Percentiles rank a stretch among this genome's conserved stretches.
Conservation (phyloP, 2,329 filamentous ascomycete species). For the Nannizziopsis barbatae region DNA sequence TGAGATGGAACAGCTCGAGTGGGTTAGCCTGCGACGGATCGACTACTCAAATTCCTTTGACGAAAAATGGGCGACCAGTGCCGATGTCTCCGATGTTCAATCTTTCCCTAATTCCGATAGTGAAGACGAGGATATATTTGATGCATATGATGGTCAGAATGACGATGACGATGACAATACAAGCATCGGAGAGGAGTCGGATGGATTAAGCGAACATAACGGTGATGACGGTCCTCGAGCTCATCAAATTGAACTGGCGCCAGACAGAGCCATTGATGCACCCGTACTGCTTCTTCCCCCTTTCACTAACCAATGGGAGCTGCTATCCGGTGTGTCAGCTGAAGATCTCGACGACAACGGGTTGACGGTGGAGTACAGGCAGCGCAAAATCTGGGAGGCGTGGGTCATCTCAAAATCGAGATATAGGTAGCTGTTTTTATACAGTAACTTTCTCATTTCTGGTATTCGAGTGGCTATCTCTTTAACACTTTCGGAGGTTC, state of each 20-base stretch:
- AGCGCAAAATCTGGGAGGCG: conserved; percentile 29
- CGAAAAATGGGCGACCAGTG: conserved; percentile 23
- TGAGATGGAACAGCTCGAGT: conserved; percentile 48
- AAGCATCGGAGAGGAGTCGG: conserved; percentile 17
- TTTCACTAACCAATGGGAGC: conserved; percentile 17
- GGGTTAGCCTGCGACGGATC: conserved; percentile 52
- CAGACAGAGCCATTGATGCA: conserved; percentile 15
- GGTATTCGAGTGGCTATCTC: not conserved
- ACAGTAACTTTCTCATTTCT: not conserved
- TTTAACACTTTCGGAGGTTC: not conserved
- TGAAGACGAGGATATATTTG: conserved; percentile 16
- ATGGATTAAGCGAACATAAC: conserved; percentile 17
- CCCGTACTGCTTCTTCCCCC: conserved; percentile 12
- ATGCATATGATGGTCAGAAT: conserved; percentile 11
- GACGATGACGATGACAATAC: conserved; percentile 10
- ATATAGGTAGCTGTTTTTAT: not conserved
- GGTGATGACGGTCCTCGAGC: conserved; percentile 17
- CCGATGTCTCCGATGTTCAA: conserved; percentile 17
- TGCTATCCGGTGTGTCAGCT: conserved; percentile 21
- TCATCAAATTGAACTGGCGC: conserved; percentile 16
- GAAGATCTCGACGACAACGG: conserved; percentile 32
- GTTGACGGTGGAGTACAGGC: conserved; percentile 23
- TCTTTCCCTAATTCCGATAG: conserved; percentile 17
- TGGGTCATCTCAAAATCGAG: conserved; percentile 26
- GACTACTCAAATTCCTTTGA: conserved; percentile 49